Base-by-base conservation (phyloP, 768 basidiomycete genomes). In the Boletus reticuloceps region DNA sequence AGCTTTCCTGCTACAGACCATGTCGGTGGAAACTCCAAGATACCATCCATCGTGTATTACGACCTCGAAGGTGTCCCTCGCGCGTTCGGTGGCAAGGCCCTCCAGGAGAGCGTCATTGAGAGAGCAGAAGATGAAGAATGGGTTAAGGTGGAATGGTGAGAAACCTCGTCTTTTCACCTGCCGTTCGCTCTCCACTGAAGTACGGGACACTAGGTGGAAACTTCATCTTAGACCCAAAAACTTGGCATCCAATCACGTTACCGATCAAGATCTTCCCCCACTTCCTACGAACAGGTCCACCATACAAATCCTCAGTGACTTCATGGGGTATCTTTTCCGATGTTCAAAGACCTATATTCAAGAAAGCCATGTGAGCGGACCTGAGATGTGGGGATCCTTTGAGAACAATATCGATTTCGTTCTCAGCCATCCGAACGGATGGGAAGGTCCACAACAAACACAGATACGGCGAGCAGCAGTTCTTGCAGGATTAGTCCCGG, bases 41-140 rank as follows among this genome's bases (percentile, higher is more conserved):
- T 82, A 48, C 81, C 79, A 0, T 76, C 79, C 11, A 69, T 82
- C 20, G 64, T 78, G 6, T 78, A 77, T 53, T 82, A 82, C 50
- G 78, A 80, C 55, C 27, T 50, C 11, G 59, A 66, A 13, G 80
- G 80, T 0, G 56, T 52, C 4, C 64, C 76, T 32, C 68, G 66
- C 25, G 80, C 80, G 0, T 71, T 75, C 17, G 81, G 81, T 2
- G 74, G 76, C 14, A 79, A 80, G 54, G 77, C 80, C 1, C 59
- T 59, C n/a, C 66, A 71, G 38, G 77, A 76, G 42, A 67, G 67
- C 29, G 64, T 71, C 6, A 61, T 74, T 9, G 76, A 76, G 44
- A 62, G 40, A 48, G 79, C 78, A 4, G 74, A 75, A 27, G 76
- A 79, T 0, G 70, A 75, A 51, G 56, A 56, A 49, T 69, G 63